Base-by-base conservation (phyloP, 129 eudicot genomes). In the Chrysanthemum seticuspe region DNA sequence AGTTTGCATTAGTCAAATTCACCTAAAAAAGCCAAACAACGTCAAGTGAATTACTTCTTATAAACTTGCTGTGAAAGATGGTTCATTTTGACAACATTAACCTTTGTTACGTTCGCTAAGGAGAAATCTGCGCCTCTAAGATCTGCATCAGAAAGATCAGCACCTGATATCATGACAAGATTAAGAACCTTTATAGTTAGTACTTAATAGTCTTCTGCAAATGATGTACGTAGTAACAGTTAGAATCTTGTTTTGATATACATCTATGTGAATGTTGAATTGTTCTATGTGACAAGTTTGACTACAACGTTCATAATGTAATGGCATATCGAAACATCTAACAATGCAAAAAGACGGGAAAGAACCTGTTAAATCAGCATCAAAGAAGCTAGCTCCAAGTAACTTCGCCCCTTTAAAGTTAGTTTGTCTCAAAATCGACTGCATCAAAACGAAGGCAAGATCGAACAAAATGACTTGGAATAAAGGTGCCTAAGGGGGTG, bases 91-190 rank as follows among this genome's bases (percentile, higher is more conserved):
- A 10, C 5, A 73, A 19, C 3, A 49, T 65, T 68, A 31, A 90
- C 99, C 93, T 94, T 94, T 59, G 91, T 81, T 27, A 90, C 96
- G 75, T 88, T 90, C 13, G 99, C 99, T 80, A 94, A 80, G 12
- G 99, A 94, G 80, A 94, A 94, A 73, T 94, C 99, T 21, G 96
- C 97, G 4, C 97, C 93, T 86, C 99, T 90, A 21, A 94, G 96
- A 90, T 94, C 99, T 55, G 97, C 83, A 84, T 90, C 91, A 10
- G 99, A 88, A 50, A 94, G 97, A 83, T 94, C 99, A 64, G 99
- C 99, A 69, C 98, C 98, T 93, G 88, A 74, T 40, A 76, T 50
- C 25, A 76, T 65, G 60, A 64, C 11, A 57, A 15, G 21, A 57
- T 57, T 56, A 57, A 15, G 62, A 57, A 57, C 62, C 19, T 57